Percentiles rank a stretch among this genome's conserved stretches.
Evolutionary conservation across 148 eudicot genomes (phyloP).

Genomic region (Heliosperma pusillum): DNA sequence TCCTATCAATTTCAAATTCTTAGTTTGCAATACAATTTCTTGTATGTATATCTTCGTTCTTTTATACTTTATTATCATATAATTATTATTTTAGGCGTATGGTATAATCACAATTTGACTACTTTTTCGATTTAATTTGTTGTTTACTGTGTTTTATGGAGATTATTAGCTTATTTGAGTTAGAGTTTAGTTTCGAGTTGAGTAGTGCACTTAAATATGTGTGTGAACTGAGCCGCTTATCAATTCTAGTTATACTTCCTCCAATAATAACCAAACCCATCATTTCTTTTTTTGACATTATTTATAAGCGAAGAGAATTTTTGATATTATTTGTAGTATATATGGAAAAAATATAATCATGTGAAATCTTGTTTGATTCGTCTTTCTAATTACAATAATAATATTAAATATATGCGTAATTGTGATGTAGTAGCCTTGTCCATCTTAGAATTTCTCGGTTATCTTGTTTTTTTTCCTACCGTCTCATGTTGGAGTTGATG

Average conservation of each 20-base stretch:
- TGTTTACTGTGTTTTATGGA: too few relatives aligned
- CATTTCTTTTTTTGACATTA: too few relatives aligned
- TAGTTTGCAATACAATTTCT: too few relatives aligned
- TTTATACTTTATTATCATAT: background rate
- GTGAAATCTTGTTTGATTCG: background rate
- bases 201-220: background rate
- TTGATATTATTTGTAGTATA: too few relatives aligned
- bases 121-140: background rate
- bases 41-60: background rate
- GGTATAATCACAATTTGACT: background rate
- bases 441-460: too few relatives aligned
- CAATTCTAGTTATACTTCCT: background rate
- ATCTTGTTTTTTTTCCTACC: background rate
- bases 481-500: too few relatives aligned
- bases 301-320: too few relatives aligned
- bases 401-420: too few relatives aligned
- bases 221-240: background rate
- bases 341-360: too few relatives aligned
- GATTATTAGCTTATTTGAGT: background rate
- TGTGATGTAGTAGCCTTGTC: too few relatives aligned
- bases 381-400: background rate
- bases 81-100: background rate
- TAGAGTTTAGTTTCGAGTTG: background rate
- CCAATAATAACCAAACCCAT: too few relatives aligned
- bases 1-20: too few relatives aligned